Conservation (phyloP, 2,329 filamentous ascomycete genomes). For the Aspergillus candidus region DNA sequence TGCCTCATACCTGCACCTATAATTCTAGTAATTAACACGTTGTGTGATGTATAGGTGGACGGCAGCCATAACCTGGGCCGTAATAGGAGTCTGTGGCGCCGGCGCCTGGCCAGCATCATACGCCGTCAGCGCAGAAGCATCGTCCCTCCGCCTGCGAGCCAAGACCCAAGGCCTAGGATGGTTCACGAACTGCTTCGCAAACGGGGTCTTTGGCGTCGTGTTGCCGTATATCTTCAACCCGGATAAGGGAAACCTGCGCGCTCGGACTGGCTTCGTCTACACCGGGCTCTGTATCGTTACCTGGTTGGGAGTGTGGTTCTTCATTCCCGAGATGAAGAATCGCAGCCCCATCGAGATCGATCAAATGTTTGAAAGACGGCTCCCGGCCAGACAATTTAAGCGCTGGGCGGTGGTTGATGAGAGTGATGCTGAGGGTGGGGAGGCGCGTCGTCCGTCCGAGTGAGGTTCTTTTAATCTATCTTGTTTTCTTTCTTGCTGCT, state of each 20-base stretch:
- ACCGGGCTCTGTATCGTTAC: conserved; percentile 28
- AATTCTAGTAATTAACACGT: background rate
- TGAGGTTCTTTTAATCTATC: too few relatives aligned
- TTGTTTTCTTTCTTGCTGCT: too few relatives aligned
- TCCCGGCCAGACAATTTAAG: conserved; percentile 20
- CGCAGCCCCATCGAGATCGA: conserved; percentile 46
- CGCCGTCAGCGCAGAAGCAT: conserved; percentile 31
- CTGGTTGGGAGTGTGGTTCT: conserved; percentile 36
- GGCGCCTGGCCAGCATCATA: conserved; percentile 35
- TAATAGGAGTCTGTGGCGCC: conserved; percentile 36
- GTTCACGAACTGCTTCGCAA: conserved; percentile 36
- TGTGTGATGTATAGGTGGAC: conserved; percentile 30
- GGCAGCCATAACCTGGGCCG: conserved; percentile 39
- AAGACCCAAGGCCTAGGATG: conserved; percentile 39
- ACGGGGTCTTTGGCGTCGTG: conserved; percentile 41
- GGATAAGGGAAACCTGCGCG: conserved; percentile 37
- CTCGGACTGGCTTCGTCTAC: conserved; percentile 40
- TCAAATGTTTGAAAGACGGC: conserved; percentile 25
- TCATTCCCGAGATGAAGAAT: conserved; percentile 51
- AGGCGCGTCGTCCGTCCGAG: too few relatives aligned
- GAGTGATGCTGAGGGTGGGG: too few relatives aligned
- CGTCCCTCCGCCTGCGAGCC: conserved; percentile 32
- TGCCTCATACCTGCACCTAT: background rate
- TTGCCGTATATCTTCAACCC: conserved; percentile 50
- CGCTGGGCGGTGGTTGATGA: conserved; percentile 10